phyloP scores from a whole-genome alignment of 352 stramenopile species.

The Phytophthora pini region DNA sequence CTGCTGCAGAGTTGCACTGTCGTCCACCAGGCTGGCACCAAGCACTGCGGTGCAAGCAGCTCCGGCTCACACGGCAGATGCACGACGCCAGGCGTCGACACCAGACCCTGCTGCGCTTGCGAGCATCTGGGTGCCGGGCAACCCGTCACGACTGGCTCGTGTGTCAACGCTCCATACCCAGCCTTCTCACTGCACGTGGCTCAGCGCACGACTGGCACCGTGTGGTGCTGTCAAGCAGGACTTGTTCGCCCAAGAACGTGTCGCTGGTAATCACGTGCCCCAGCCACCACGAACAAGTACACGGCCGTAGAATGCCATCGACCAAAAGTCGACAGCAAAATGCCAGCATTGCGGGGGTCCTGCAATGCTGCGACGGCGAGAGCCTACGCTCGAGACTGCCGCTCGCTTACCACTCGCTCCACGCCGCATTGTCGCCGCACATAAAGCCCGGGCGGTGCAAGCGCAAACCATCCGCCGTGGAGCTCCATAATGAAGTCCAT shows the following conservation, averaged over 20 bases:
- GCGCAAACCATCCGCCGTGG: constrained; percentile 15
- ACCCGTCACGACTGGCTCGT: constrained; percentile 18
- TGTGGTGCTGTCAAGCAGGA: constrained; percentile 7
- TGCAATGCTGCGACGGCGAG: background rate
- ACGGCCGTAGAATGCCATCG: background rate
- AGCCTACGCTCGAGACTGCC: background rate
- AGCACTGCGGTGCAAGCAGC: background rate
- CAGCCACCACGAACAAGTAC: background rate
- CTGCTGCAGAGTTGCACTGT: constrained; percentile 8
- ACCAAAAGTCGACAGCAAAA: background rate
- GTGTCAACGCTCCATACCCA: constrained; percentile 1
- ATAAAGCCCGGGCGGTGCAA: constrained; percentile 9
- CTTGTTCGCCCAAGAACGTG: background rate
- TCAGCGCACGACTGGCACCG: constrained; percentile 2
- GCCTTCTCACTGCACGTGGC: constrained; percentile 2
- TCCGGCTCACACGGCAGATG: constrained; percentile 7
- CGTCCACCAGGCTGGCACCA: background rate
- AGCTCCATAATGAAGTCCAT: background rate
- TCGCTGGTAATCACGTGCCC: constrained; percentile 9
- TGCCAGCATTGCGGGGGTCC: background rate
- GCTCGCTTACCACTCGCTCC: constrained; percentile 1
- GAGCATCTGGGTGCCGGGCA: constrained; percentile 17
- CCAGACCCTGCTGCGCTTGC: too few relatives aligned
- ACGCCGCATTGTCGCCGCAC: constrained; percentile 6
- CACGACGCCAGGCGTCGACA: background rate